A percentile compares a stretch with the other conserved stretches of the same genome.
Conservation (phyloP, 2,329 filamentous ascomycete genomes). For the Akanthomyces muscarius region DNA sequence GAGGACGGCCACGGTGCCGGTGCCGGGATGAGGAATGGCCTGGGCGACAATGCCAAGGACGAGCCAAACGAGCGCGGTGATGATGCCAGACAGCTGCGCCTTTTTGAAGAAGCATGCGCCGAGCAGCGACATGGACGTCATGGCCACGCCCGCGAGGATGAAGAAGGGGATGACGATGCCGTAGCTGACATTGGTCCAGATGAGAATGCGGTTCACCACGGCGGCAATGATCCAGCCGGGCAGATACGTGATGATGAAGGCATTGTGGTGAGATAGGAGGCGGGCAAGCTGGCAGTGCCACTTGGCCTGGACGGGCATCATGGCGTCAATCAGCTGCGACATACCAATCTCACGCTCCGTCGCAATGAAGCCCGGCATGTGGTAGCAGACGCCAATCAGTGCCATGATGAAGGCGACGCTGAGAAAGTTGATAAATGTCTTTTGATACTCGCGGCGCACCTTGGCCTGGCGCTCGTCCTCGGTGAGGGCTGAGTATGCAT, state of each 20-base stretch:
- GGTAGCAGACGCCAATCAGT: slow-evolving; percentile 66
- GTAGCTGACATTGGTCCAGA: slow-evolving; percentile 45
- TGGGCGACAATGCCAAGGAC: slow-evolving; percentile 74
- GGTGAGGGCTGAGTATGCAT: slow-evolving; percentile 30
- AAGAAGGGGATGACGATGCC: slow-evolving; percentile 66
- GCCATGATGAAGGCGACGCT: slow-evolving; percentile 66
- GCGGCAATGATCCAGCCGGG: slow-evolving; percentile 35
- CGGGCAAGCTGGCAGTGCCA: slow-evolving; percentile 39
- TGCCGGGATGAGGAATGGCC: slow-evolving; percentile 57
- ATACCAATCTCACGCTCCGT: slow-evolving; percentile 67
- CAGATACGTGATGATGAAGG: slow-evolving; percentile 65
- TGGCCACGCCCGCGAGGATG: slow-evolving; percentile 65
- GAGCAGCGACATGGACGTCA: slow-evolving; percentile 72
- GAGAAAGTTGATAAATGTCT: slow-evolving; percentile 60
- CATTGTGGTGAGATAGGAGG: slow-evolving; percentile 57
- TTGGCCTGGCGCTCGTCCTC: slow-evolving; percentile 51
- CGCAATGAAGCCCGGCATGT: slow-evolving; percentile 66
- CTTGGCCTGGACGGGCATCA: slow-evolving; percentile 61
- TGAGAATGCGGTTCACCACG: slow-evolving; percentile 30
- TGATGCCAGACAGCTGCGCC: slow-evolving; percentile 76
- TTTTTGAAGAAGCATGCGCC: slow-evolving; percentile 75
- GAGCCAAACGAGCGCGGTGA: slow-evolving; percentile 64
- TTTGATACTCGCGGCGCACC: slow-evolving; percentile 59
- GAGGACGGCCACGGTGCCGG: slow-evolving; percentile 60
- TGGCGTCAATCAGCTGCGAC: slow-evolving; percentile 70